Conservation (phyloP, 2,329 filamentous ascomycete species). For the Trichophyton simii region DNA sequence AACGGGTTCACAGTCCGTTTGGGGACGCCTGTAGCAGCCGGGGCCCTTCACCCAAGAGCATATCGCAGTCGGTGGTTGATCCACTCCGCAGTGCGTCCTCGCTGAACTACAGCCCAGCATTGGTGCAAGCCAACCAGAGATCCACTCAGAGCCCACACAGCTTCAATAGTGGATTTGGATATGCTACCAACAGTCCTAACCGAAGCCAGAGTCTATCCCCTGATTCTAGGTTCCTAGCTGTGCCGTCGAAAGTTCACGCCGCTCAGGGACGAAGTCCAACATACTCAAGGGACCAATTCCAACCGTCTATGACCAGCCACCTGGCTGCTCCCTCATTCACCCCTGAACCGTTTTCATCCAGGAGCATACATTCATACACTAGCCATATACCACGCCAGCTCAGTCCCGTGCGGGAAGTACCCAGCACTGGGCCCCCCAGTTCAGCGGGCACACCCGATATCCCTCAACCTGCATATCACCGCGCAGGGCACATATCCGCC, state of each 20-base stretch:
- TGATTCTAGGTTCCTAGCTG: not conserved
- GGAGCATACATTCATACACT: not conserved
- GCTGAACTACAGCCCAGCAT: not conserved
- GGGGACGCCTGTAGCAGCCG: conserved; percentile 7
- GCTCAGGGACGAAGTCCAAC: not conserved
- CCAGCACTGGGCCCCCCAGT: not conserved
- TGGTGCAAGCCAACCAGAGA: not conserved
- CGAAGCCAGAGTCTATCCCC: not conserved
- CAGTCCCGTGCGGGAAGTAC: not conserved
- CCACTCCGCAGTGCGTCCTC: not conserved
- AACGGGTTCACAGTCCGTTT: conserved; percentile 13
- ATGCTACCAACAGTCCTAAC: not conserved
- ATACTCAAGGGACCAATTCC: not conserved
- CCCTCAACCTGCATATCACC: not conserved
- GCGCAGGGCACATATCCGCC: not conserved
- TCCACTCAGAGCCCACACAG: not conserved
- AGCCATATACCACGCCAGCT: conserved; percentile 2
- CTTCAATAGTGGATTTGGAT: not conserved
- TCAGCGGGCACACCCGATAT: not conserved
- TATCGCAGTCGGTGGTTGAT: not conserved
- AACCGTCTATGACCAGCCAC: not conserved
- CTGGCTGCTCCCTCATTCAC: not conserved
- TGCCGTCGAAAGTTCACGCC: not conserved
- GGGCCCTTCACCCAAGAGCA: conserved; percentile 12
- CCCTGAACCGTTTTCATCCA: not conserved